Conservation (phyloP, 805 yeast species). For the Jamesozyma hellenica region DNA sequence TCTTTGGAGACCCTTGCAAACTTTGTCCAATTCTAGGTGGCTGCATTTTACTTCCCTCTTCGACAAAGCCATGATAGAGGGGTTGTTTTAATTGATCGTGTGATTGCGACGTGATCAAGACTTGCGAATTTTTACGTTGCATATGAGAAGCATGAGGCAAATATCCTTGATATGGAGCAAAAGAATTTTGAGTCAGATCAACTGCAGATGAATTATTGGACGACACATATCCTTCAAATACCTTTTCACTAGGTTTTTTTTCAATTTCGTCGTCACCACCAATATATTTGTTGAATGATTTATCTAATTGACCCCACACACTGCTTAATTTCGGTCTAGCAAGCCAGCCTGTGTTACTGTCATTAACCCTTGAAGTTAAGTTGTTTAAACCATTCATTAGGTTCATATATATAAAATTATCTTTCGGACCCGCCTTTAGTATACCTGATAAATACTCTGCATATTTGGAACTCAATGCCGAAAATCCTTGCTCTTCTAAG, state of each 20-base stretch:
- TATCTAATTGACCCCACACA: conserved; percentile 83
- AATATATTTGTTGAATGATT: conserved; percentile 65
- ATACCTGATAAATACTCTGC: conserved; percentile 40
- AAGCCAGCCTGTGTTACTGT: conserved; percentile 61
- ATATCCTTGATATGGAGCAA: conserved; percentile 16
- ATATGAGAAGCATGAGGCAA: background rate
- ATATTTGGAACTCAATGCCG: conserved; percentile 51
- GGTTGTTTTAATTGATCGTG: conserved; percentile 1
- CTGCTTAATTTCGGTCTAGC: conserved; percentile 68
- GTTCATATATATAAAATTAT: conserved; percentile 28
- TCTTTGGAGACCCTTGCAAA: conserved; percentile 13
- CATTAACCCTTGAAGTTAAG: conserved; percentile 39
- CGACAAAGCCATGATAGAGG: conserved; percentile 1
- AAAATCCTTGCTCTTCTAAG: conserved; percentile 57
- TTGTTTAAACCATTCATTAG: conserved; percentile 29
- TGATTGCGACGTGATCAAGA: background rate
- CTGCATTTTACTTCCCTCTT: background rate
- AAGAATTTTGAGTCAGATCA: conserved; percentile 27
- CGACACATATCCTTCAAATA: conserved; percentile 65
- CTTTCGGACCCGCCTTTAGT: conserved; percentile 33
- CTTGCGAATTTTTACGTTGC: background rate
- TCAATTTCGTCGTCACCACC: conserved; percentile 68
- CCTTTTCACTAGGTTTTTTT: conserved; percentile 32
- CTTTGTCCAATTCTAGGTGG: conserved; percentile 9
- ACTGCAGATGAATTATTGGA: conserved; percentile 44